Conservation (phyloP, 257 asterid species). For the Plantago major region DNA sequence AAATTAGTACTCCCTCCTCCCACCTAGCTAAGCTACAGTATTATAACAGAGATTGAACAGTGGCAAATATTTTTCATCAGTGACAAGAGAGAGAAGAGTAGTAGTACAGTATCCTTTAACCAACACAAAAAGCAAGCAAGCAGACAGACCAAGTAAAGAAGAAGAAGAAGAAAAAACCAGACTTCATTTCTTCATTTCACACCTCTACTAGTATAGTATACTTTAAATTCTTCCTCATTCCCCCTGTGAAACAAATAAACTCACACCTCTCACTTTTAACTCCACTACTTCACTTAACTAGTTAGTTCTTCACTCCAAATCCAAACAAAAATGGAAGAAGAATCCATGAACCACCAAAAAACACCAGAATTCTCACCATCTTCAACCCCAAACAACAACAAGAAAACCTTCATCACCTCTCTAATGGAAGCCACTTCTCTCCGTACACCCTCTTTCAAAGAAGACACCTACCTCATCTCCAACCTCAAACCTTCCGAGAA, state of each 20-base stretch:
- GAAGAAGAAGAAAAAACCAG: too few species aligned
- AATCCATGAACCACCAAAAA: slow-evolving; percentile 23
- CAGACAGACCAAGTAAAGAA: too few species aligned
- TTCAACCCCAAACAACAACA: slow-evolving; percentile 21
- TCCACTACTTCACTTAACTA: background rate
- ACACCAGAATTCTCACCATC: slow-evolving; percentile 10
- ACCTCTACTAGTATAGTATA: too few species aligned
- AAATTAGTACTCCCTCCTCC: background rate
- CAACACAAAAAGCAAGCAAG: too few species aligned
- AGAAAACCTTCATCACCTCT: slow-evolving; percentile 43
- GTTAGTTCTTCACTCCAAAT: too few species aligned
- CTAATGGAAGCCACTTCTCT: slow-evolving; percentile 56
- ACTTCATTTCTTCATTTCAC: too few species aligned
- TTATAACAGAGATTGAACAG: too few species aligned
- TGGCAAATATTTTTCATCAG: too few species aligned
- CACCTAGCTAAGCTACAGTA: too few species aligned
- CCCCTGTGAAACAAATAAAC: slow-evolving; percentile 11
- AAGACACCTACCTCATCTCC: slow-evolving; percentile 76
- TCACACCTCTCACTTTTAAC: slow-evolving; percentile 8
- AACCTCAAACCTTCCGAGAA: slow-evolving; percentile 58
- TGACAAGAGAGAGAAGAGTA: too few species aligned
- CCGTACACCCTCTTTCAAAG: slow-evolving; percentile 71
- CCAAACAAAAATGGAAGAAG: too few species aligned
- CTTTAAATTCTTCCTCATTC: background rate
- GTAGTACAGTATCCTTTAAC: too few species aligned